Conservation (phyloP, 495 filamentous ascomycete genomes). For the Pyrenula aspistea region DNA sequence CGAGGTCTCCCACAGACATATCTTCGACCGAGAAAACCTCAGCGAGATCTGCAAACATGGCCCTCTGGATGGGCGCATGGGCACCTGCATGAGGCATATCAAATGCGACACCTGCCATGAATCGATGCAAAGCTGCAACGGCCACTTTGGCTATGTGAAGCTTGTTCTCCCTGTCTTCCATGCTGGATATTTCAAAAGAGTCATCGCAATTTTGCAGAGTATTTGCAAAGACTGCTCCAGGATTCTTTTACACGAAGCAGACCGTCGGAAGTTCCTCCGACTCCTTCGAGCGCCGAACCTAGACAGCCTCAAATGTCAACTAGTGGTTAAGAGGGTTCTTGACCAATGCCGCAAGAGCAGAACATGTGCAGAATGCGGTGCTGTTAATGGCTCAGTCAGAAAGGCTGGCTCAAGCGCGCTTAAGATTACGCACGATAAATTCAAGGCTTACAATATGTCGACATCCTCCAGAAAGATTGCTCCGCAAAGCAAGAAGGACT, state of each 20-base stretch:
- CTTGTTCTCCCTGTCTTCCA: slow-evolving; percentile 87
- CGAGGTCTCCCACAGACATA: slow-evolving; percentile 78
- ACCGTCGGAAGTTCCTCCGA: slow-evolving; percentile 58
- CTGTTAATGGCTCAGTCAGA: slow-evolving; percentile 78
- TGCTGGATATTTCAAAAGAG: slow-evolving; percentile 87
- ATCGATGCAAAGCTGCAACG: slow-evolving; percentile 68
- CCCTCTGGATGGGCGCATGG: slow-evolving; percentile 75
- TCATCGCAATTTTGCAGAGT: slow-evolving; percentile 76
- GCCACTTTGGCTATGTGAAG: slow-evolving; percentile 87
- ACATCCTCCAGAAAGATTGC: slow-evolving; percentile 71
- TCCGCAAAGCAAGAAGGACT: slow-evolving; percentile 65
- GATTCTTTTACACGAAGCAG: slow-evolving; percentile 65
- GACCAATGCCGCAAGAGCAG: slow-evolving; percentile 78
- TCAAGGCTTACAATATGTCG: slow-evolving; percentile 72
- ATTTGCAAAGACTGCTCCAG: slow-evolving; percentile 74
- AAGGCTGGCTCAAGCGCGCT: slow-evolving; percentile 66
- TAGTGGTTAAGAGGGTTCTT: slow-evolving; percentile 76
- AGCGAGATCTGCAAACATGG: slow-evolving; percentile 64
- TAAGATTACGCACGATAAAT: slow-evolving; percentile 92
- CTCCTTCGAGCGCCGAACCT: slow-evolving; percentile 70
- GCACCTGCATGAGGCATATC: slow-evolving; percentile 67
- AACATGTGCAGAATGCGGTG: slow-evolving; percentile 60
- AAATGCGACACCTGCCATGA: slow-evolving; percentile 73
- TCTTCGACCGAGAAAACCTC: slow-evolving; percentile 74
- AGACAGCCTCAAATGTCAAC: slow-evolving; percentile 69